These are phyloP conservation scores for Plasmodium inui DNA, from an alignment of 169 alveolate genomes.

Conservation along the genomic window DNA sequence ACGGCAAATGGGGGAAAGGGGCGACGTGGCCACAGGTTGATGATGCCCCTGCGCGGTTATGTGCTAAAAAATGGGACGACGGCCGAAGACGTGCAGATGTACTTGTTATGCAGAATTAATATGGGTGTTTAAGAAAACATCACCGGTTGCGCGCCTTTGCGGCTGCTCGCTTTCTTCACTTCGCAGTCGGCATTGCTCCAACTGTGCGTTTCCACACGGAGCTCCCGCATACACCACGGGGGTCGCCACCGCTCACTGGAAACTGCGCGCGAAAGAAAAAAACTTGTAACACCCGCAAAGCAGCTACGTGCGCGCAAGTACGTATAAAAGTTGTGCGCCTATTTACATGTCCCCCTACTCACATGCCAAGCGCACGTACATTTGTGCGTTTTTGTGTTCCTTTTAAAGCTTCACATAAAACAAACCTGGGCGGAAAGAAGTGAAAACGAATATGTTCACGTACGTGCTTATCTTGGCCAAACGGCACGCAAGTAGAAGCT, in stretches of 20 bases:
- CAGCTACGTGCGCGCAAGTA: background rate
- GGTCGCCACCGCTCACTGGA: background rate
- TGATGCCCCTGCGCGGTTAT: background rate
- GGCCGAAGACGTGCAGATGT: background rate
- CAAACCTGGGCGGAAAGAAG: background rate
- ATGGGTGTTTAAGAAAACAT: background rate
- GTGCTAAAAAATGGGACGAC: background rate
- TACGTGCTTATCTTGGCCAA: background rate
- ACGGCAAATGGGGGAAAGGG: background rate
- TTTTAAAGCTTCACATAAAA: background rate
- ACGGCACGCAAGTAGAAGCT: background rate
- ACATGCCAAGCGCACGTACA: background rate
- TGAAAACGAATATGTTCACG: background rate
- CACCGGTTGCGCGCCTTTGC: background rate
- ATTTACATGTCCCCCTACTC: background rate
- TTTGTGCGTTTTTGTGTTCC: background rate
- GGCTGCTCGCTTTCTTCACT: background rate
- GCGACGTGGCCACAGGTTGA: background rate
- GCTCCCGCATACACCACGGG: background rate
- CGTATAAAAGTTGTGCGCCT: background rate
- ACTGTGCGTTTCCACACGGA: background rate
- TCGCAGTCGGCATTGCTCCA: background rate
- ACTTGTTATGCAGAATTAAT: background rate
- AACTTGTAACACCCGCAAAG: background rate
- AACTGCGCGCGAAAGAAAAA: background rate